Evolutionary conservation across 768 basidiomycete genomes (phyloP), one percentile per base, ranked within the genome.

Genomic region (Pleurotus giganteus): DNA sequence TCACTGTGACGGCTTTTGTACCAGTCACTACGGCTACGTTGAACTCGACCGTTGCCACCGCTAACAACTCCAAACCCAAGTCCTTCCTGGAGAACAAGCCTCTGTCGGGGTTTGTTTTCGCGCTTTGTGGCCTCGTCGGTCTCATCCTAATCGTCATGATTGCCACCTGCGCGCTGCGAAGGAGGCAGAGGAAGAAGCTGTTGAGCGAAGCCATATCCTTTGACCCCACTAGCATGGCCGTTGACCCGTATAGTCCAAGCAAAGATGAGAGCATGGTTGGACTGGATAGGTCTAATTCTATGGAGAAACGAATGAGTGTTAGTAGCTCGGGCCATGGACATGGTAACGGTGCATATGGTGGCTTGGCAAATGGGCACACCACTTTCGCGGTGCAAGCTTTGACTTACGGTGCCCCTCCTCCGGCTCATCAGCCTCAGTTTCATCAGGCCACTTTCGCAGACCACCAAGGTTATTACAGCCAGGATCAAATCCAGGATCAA

Each of bases 11-110:
- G 11, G 55, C 65, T 4, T 51, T 64, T 45, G 41, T 72, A 3
- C 63, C 66, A 31, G 67, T 66, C 1, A 34, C 67, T 27, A 57
- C 73, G 7, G 55, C 67, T 1, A 28, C 70, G 2, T 57, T 73
- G 15, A 24, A 63, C 4, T 61, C 45, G 17, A 17, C 47, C 2
- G 32, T 57, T 15, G 23, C 64, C 1, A 12, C 58, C 19, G 15
- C 68, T 2, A 45, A 63, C 13, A n/a, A 26, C 17, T 2, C 34
- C 31, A 34, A 51, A 15, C 36, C 65, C n/a, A 61, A 66, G 7
- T 61, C 74, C 9, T 89, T 91, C 69, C 64, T 89, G 32, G 68
- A 82, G 56, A 85, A 89, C 68, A 86, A 83, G 66, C 71, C 79
- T 17, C 71, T 84, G 15, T 78, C 81, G 36, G 81, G 81, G 4